Base-by-base conservation (phyloP, 768 basidiomycete species). In the Saitozyma sp. region DNA sequence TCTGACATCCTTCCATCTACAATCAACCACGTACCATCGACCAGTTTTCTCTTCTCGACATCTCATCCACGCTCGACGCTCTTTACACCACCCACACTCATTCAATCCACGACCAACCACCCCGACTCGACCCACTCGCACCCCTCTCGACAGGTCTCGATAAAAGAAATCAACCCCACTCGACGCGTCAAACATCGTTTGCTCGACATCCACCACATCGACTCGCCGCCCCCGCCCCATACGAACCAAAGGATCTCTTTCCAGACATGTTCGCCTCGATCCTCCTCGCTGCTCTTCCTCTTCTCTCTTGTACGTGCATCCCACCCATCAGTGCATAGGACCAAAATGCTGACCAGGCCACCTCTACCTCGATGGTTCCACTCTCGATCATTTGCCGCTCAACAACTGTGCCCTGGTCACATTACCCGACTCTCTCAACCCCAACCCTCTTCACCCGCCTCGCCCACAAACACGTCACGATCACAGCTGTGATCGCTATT, bases 271-370 rank as follows among this genome's bases (percentile, higher is more conserved):
- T 71, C 66, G 70, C 63, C 50, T 46, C 29, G 40, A n/a, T 70
- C 51, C 63, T 70, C 59, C 62, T 86, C 76, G 68, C 84, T 70
- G 84, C 82, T 63, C 75, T 84, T 61, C 82, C 84, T 63, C 63
- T 85, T 60, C 58, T 86, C 67, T 81, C 51, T 82, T 82, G 64
- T 75, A 85, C 84, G 66, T 66, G 81, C 77, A 37, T 14, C 54
- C 41, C 11, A 16, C n/a, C 17, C 10, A 17, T 29, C 29, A 20
- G 42, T 43, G 61, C 17, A 8, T 5, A 20, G n/a, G 39, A 10
- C 14, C 10, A 2, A 9, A 20, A 11, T 20, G 37, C 54, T 58
- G 9, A 54, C 19, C 55, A 57, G 6, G n/a, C n/a, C 20, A 29
- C 57, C 20, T 59, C 8, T 45, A 20, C 16, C 37, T 46, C 42